Conservation (phyloP, 1,139 yeast species). For the Protomyces arabidopsidicola region DNA sequence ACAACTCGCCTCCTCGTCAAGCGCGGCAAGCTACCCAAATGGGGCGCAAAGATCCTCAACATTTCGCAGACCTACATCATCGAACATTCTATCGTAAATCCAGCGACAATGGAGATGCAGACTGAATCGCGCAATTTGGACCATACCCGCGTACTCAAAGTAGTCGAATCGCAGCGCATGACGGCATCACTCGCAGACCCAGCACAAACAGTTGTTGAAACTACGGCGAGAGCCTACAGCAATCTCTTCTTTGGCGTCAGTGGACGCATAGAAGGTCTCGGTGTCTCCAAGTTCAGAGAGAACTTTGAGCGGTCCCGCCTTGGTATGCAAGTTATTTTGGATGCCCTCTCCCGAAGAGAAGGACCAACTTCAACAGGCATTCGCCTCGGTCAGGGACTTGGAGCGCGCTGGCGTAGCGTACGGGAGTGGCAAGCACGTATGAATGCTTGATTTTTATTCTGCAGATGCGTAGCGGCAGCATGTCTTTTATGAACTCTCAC, state of each 20-base stretch:
- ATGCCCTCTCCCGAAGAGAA: slow-evolving; percentile 46
- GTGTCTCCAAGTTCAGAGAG: slow-evolving; percentile 62
- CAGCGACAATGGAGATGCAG: slow-evolving; percentile 50
- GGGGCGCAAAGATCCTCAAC: slow-evolving; percentile 65
- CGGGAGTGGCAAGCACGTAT: slow-evolving; percentile 27
- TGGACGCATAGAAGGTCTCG: slow-evolving; percentile 67
- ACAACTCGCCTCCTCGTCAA: slow-evolving; percentile 74
- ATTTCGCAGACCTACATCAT: slow-evolving; percentile 55
- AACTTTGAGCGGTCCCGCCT: slow-evolving; percentile 62
- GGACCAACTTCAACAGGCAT: slow-evolving; percentile 30
- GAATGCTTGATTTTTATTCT: neutral
- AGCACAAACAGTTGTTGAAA: slow-evolving; percentile 51
- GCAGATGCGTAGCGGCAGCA: neutral
- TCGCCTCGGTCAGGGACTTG: slow-evolving; percentile 18
- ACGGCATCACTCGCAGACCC: slow-evolving; percentile 49
- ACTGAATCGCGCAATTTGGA: slow-evolving; percentile 83
- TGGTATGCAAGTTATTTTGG: slow-evolving; percentile 78
- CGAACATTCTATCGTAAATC: slow-evolving; percentile 74
- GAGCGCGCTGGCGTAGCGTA: slow-evolving; percentile 22
- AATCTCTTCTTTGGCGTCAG: neutral
- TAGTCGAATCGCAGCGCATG: slow-evolving; percentile 66
- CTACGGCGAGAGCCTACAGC: neutral
- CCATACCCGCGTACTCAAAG: slow-evolving; percentile 70
- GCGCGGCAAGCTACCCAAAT: slow-evolving; percentile 73
- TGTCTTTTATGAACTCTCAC: neutral